Base-by-base conservation (phyloP, 2,329 filamentous ascomycete genomes). In the Alternaria triticina region DNA sequence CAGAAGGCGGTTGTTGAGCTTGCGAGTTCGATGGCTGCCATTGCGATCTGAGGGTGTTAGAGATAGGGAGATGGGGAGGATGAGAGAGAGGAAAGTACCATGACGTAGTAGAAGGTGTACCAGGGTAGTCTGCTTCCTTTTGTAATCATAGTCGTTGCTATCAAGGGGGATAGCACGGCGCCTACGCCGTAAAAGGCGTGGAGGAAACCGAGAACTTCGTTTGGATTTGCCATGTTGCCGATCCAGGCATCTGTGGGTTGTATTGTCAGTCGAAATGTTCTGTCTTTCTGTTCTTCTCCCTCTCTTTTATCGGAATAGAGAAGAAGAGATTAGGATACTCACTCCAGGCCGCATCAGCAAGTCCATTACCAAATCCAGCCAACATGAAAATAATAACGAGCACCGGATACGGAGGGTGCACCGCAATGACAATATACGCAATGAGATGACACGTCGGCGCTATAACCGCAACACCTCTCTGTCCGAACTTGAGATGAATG, bases 91-190 rank as follows among this genome's bases (percentile, higher is more conserved):
- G 12, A 23, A 74, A 84, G 65, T 72, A 91, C 88, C 89, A 94
- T 91, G 59, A 93, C 80, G 74, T 93, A 93, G 79, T 92, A 95
- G 78, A 91, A 94, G 11, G 83, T 83, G 70, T 90, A 93, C 92
- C 92, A 96, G 0, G 82, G 82, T 54, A 90, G 74, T 27, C 60
- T 65, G 5, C 81, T 69, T 0, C 81, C 87, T 67, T 88, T 88
- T 0, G 89, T 88, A 36, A 94, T 87, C 86, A 95, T 89, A 5
- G 86, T 86, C 0, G 92, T 93, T 2, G 91, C 91, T 62, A 93
- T 84, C 7, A 94, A 77, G 0, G 91, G 92, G 4, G 86, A 84
- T 12, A 93, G 81, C 0, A 90, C 89, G 1, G 89, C 92, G 0
- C 92, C 92, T 0, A 92, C 72, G 1, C 91, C 91, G 72, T 93